These are phyloP conservation scores for Tylopilus rubrobrunneus DNA, from an alignment of 768 basidiomycete genomes.

Conservation along the genomic window DNA sequence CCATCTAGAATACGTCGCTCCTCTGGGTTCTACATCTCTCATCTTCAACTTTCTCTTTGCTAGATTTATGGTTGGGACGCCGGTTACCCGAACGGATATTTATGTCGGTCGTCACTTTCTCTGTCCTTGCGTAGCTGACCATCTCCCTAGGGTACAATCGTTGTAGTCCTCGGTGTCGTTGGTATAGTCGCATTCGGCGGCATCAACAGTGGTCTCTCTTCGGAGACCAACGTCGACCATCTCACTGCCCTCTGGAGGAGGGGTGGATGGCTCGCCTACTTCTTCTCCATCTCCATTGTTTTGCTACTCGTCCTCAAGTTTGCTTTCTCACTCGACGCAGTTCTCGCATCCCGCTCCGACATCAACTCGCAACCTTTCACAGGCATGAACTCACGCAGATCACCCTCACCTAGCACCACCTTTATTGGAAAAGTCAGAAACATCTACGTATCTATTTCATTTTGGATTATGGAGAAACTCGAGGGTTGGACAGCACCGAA, in stretches of 20 bases:
- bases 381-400: conserved; percentile 33
- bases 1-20: conserved; percentile 84
- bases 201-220: conserved; percentile 74
- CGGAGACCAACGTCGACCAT: conserved; percentile 68
- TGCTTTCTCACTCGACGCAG: conserved; percentile 66
- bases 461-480: conserved; percentile 55
- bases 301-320: conserved; percentile 65
- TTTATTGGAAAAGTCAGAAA: conserved; percentile 33
- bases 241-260: conserved; percentile 85
- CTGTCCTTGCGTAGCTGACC: background rate
- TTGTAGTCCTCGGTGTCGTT: conserved; percentile 80
- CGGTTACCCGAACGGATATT: conserved; percentile 80
- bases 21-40: conserved; percentile 87
- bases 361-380: conserved; percentile 56
- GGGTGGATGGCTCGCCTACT: conserved; percentile 86
- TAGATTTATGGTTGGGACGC: conserved; percentile 79
- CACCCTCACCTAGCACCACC: conserved; percentile 17
- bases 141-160: conserved; percentile 62
- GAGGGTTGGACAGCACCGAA: conserved; percentile 75
- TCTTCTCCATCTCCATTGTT: conserved; percentile 72
- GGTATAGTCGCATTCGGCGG: conserved; percentile 87
- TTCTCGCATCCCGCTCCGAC: conserved; percentile 69
- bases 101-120: conserved; percentile 46
- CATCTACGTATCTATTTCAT: conserved; percentile 45
- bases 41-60: conserved; percentile 98